phyloP scores from a whole-genome alignment of 176 grass and related monocot genomes.

The Zoysia japonica region DNA sequence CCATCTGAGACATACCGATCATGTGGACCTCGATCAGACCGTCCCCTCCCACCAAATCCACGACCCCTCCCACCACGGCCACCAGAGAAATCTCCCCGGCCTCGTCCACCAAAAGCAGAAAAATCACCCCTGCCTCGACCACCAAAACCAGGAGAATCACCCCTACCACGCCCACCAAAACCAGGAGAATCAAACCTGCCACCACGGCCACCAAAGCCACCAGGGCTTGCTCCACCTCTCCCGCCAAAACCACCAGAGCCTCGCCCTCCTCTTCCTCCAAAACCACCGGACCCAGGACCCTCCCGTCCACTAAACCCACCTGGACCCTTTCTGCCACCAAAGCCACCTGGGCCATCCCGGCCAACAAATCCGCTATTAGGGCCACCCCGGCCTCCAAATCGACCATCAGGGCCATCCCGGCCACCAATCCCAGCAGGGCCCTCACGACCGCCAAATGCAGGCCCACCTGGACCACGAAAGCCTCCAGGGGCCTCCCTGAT shows the following conservation, averaged over 20 bases:
- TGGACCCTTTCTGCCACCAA: constrained; percentile 54
- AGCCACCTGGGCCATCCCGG: constrained; percentile 41
- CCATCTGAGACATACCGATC: constrained; percentile 77
- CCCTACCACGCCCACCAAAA: constrained; percentile 56
- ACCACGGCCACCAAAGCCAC: constrained; percentile 59
- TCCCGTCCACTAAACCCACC: constrained; percentile 48
- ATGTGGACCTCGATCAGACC: constrained; percentile 60
- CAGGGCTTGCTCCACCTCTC: constrained; percentile 52
- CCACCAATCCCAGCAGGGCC: not conserved
- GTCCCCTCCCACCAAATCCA: constrained; percentile 70
- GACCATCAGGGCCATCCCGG: constrained; percentile 28
- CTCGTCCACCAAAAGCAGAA: constrained; percentile 58
- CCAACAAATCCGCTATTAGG: constrained; percentile 40
- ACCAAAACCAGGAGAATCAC: constrained; percentile 58
- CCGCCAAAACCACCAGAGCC: constrained; percentile 62
- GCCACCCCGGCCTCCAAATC: constrained; percentile 37
- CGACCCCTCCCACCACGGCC: constrained; percentile 61
- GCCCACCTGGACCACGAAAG: not conserved
- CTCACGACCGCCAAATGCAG: constrained; percentile 42
- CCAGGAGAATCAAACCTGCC: constrained; percentile 64
- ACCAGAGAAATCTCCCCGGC: constrained; percentile 64
- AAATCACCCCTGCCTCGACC: constrained; percentile 57
- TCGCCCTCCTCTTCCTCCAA: constrained; percentile 55
- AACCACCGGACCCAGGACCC: constrained; percentile 41
- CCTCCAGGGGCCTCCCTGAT: constrained; percentile 53